These are phyloP conservation scores for Piromyces finnis DNA, from an alignment of 192 early-diverging fungal species.

Conservation along the genomic window DNA sequence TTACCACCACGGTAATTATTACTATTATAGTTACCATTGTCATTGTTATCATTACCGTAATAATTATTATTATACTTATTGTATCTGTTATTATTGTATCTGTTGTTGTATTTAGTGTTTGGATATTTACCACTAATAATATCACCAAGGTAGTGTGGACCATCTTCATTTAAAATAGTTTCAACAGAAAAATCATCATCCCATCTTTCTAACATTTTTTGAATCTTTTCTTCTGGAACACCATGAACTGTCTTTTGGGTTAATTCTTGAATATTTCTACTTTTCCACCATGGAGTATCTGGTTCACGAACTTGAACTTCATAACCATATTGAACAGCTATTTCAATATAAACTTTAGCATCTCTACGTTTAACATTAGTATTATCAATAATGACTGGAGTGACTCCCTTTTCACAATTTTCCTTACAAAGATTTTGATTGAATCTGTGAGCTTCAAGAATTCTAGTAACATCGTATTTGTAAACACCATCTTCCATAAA, in stretches of 20 bases:
- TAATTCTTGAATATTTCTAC: conserved; percentile 9
- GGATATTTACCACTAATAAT: too few species aligned
- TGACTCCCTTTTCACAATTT: conserved; percentile 3
- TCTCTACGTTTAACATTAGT: conserved; percentile 20
- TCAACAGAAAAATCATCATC: conserved; percentile 16
- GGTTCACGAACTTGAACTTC: conserved; percentile 14
- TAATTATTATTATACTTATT: too few species aligned
- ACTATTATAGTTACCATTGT: too few species aligned
- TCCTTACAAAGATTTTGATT: conserved; percentile 12
- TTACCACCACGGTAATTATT: too few species aligned
- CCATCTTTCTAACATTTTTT: conserved; percentile 17
- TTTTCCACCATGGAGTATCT: conserved; percentile 17
- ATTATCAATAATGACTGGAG: conserved; percentile 28
- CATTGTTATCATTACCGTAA: too few species aligned
- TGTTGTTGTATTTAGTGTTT: too few species aligned
- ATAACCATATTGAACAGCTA: conserved; percentile 11
- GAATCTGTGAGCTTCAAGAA: conserved; percentile 14
- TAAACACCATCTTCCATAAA: conserved; percentile 10
- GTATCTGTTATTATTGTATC: too few species aligned
- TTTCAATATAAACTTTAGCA: conserved; percentile 19
- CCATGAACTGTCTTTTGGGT: conserved; percentile 13
- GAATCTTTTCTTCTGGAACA: conserved; percentile 14
- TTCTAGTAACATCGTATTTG: conserved; percentile 12
- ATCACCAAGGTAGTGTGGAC: too few species aligned
- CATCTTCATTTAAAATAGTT: too few species aligned